These are phyloP conservation scores for Endoconidiophora polonica DNA, from an alignment of 2,329 filamentous ascomycete genomes.

Conservation along the genomic window DNA sequence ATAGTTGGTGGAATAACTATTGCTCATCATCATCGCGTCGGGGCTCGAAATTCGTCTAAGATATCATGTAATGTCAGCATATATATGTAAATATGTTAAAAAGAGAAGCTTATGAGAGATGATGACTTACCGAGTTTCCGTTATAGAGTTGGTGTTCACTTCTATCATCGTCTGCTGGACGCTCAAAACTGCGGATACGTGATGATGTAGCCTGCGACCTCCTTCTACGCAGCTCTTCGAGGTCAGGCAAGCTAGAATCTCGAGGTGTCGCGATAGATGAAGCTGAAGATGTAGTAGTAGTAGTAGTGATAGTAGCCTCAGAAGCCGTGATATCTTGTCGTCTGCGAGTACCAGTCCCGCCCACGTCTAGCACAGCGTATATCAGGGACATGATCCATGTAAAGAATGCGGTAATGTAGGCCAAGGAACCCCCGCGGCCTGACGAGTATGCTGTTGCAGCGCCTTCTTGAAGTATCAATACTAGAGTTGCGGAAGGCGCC, in stretches of 20 bases:
- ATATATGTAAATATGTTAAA: neutral
- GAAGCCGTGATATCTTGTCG: conserved; percentile 13
- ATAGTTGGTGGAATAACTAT: neutral
- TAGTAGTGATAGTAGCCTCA: no score
- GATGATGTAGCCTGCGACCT: conserved; percentile 6
- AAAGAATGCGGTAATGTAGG: conserved; percentile 20
- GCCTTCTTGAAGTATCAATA: conserved; percentile 54
- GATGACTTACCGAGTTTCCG: conserved; percentile 61
- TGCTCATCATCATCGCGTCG: conserved; percentile 40
- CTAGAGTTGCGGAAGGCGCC: conserved; percentile 63
- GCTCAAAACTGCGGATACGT: conserved; percentile 16
- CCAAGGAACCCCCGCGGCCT: conserved; percentile 16
- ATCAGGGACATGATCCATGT: conserved; percentile 19
- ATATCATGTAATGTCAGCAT: conserved; percentile 2
- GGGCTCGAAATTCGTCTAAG: conserved; percentile 52
- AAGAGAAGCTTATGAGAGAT: no score
- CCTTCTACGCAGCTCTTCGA: conserved; percentile 7
- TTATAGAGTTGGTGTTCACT: conserved; percentile 67
- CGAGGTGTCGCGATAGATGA: no score
- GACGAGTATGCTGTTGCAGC: conserved; percentile 27
- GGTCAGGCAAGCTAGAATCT: neutral
- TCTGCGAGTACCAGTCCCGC: conserved; percentile 7
- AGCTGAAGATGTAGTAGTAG: no score
- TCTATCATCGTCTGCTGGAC: conserved; percentile 26
- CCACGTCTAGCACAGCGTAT: conserved; percentile 2